A percentile compares a stretch with the other conserved stretches of the same genome.
phyloP scores from a whole-genome alignment of 164 flowering plant species.

The Vitis rupestris region DNA sequence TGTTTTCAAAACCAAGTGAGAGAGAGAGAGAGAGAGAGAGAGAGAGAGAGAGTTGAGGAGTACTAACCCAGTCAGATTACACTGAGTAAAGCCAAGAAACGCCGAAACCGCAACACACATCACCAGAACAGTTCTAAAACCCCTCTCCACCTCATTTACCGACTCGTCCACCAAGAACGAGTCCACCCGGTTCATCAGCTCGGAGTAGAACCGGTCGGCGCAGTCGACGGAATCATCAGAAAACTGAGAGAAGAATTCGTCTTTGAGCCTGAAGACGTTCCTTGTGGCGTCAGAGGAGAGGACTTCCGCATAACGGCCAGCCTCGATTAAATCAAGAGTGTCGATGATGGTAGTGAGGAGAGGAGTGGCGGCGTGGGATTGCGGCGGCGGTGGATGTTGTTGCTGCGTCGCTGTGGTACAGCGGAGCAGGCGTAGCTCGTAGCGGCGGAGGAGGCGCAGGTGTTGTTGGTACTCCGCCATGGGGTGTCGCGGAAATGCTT shows the following conservation, averaged over 20 bases:
- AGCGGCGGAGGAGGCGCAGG: constrained; percentile 30
- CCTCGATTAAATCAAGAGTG: constrained; percentile 45
- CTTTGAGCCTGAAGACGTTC: constrained; percentile 25
- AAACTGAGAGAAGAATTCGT: constrained; percentile 4
- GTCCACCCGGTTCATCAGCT: constrained; percentile 34
- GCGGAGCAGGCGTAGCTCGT: constrained; percentile 88
- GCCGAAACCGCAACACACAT: constrained; percentile 68
- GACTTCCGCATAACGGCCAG: constrained; percentile 57
- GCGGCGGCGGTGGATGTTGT: constrained; percentile 21
- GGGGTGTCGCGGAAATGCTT: neutral
- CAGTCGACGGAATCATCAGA: constrained; percentile 31
- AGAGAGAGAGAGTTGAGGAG: no score
- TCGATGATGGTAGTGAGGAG: constrained; percentile 26
- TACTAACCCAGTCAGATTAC: constrained; percentile 74
- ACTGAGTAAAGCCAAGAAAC: constrained; percentile 65
- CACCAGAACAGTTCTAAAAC: constrained; percentile 43
- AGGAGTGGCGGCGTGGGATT: constrained; percentile 10
- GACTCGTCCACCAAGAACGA: constrained; percentile 33
- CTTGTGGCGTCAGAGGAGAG: constrained; percentile 53
- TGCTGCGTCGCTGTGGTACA: constrained; percentile 33
- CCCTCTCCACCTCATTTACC: constrained; percentile 21
- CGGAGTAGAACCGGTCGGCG: constrained; percentile 46
- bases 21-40: no score
- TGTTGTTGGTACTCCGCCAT: constrained; percentile 17
- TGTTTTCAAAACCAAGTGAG: no score